phyloP scores from a whole-genome alignment of 208 protist species.

The Leishmania guyanensis region DNA sequence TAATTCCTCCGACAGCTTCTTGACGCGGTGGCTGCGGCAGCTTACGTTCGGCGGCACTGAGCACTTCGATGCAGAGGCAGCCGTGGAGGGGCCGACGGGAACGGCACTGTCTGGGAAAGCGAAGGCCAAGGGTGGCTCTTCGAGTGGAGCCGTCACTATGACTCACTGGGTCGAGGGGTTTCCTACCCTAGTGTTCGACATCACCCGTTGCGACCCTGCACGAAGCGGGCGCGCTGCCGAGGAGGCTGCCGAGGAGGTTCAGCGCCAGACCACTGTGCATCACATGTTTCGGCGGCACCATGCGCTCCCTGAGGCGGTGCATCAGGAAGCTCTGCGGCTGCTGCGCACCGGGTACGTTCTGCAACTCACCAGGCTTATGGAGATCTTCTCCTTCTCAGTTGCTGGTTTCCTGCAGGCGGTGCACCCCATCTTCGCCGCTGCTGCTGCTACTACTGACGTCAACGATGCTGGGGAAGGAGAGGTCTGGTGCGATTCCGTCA shows the following conservation, averaged over 20 bases:
- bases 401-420: slow-evolving; percentile 18
- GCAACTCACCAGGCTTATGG: slow-evolving; percentile 29
- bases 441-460: background rate
- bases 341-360: slow-evolving; percentile 33
- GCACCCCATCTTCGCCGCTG: background rate
- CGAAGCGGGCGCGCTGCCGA: slow-evolving; percentile 14
- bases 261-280: slow-evolving; percentile 31
- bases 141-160: background rate
- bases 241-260: slow-evolving; percentile 27
- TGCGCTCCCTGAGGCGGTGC: slow-evolving; percentile 27
- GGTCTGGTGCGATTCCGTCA: background rate
- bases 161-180: slow-evolving; percentile 8
- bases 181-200: slow-evolving; percentile 28
- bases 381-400: slow-evolving; percentile 36
- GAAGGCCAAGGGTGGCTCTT: background rate
- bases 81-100: slow-evolving; percentile 3
- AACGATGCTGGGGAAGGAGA: background rate
- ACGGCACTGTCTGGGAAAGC: background rate
- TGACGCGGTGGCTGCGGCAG: slow-evolving; percentile 37
- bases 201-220: slow-evolving; percentile 4
- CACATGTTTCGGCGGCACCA: slow-evolving; percentile 32
- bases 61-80: slow-evolving; percentile 14
- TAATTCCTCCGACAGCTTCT: slow-evolving; percentile 11
- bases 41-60: slow-evolving; percentile 23
- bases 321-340: slow-evolving; percentile 31